phyloP scores from a whole-genome alignment of 202 grass and related monocot species.

The Digitaria exilis region DNA sequence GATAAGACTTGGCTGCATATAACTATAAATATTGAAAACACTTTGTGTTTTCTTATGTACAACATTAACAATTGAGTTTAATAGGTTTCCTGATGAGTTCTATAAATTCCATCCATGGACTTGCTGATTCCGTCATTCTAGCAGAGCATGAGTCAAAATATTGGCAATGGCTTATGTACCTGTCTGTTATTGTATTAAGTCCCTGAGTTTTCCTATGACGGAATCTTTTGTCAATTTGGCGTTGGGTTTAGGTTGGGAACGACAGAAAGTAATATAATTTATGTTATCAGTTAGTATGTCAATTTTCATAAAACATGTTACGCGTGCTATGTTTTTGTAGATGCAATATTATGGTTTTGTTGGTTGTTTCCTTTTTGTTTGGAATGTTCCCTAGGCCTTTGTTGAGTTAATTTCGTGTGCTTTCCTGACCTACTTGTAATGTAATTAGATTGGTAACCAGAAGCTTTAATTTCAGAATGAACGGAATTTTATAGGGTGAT shows the following conservation, averaged over 20 bases:
- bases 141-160: background rate
- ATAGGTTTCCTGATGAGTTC: background rate
- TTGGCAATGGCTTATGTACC: no score
- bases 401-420: background rate
- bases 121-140: background rate
- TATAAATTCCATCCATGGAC: background rate
- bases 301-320: background rate
- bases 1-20: background rate
- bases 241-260: slow-evolving; percentile 3
- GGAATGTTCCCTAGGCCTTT: background rate
- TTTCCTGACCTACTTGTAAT: background rate
- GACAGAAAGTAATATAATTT: background rate
- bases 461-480: background rate
- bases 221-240: background rate
- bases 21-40: no score
- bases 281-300: background rate
- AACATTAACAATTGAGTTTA: background rate
- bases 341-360: background rate
- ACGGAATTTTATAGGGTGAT: background rate
- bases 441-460: background rate
- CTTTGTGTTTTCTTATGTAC: background rate
- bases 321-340: background rate
- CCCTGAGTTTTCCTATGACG: background rate
- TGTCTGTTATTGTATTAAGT: no score
- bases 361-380: slow-evolving; percentile 10